Base-by-base conservation (phyloP, 2,329 filamentous ascomycete genomes). In the Colletotrichum caudatum region DNA sequence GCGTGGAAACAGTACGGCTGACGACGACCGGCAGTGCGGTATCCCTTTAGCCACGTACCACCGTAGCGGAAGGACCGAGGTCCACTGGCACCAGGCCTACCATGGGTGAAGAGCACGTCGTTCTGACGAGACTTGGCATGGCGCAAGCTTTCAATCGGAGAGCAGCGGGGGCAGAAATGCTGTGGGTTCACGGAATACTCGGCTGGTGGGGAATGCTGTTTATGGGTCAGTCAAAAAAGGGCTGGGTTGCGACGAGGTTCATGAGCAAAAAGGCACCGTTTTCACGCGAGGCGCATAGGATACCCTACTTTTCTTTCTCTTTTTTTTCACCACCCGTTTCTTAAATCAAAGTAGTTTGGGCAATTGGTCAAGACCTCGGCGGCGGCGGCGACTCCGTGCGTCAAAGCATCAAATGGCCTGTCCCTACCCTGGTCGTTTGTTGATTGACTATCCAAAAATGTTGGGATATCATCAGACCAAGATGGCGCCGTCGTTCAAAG, bases 31-130 rank as follows among this genome's bases (percentile, higher is more conserved):
- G 23, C 29, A 76, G 75, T 76, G 76, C 44, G 72, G 73, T 2
- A 72, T 75, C n/a, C 70, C 74, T 33, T 73, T 77, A 16, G 76
- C 76, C 6, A 74, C 74, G n/a, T 77, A 76, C 54, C 76, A 77
- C 46, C 75, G 76, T 9, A 76, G 75, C 35, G 75, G 75, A 33
- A 71, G 75, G 35, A 76, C 75, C 16, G 75, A 76, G 56, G 72
- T 76, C 8, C 73, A 76, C 26, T 73, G 74, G 51, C 75, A 73
- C 37, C 54, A 57, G 23, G 63, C 68, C 3, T 64, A 63, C 20
- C 48, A 66, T 18, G 50, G 60, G 1, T 66, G 26, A 60, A 18
- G 18, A 6, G 9, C 3, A 6, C 9, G 12, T 44, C 23, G 33
- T 16, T 14, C 4, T 16, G 16, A 39, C 9, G n/a, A 2, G 51